phyloP scores from a whole-genome alignment of 805 yeast genomes.

The Candida caryicola region DNA sequence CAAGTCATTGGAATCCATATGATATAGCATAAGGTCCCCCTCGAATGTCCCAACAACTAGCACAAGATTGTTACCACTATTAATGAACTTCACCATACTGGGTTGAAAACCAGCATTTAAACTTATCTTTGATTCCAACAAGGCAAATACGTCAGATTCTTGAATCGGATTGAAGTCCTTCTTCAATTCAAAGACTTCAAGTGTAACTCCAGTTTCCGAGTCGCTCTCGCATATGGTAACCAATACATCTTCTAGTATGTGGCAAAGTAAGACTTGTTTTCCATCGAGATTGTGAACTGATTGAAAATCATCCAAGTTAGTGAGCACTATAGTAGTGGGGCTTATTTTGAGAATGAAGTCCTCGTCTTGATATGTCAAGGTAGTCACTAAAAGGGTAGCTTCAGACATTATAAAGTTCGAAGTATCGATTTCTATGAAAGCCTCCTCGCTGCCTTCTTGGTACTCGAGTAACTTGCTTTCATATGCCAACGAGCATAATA shows the following conservation, averaged over 20 bases:
- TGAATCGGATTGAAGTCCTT: constrained; percentile 1
- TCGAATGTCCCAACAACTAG: neutral
- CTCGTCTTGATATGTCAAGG: constrained; percentile 6
- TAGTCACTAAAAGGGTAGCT: constrained; percentile 15
- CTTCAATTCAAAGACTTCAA: constrained; percentile 7
- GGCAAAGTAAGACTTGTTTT: constrained; percentile 13
- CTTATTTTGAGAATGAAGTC: constrained; percentile 28
- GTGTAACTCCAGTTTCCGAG: neutral
- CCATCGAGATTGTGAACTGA: constrained; percentile 5
- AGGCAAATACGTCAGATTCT: neutral
- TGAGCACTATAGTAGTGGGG: constrained; percentile 16
- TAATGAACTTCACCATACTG: constrained; percentile 2
- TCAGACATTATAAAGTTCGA: constrained; percentile 13
- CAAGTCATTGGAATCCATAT: neutral
- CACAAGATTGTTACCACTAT: neutral
- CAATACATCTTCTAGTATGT: constrained; percentile 8
- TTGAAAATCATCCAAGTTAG: constrained; percentile 18
- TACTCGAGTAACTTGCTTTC: constrained; percentile 36
- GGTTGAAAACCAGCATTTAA: constrained; percentile 3
- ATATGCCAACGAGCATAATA: constrained; percentile 39
- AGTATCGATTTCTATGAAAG: constrained; percentile 25
- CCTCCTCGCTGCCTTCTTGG: constrained; percentile 19
- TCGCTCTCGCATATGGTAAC: constrained; percentile 15
- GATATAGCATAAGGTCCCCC: neutral
- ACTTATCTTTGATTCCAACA: neutral